phyloP scores from a whole-genome alignment of 495 filamentous ascomycete genomes.

The Emericellopsis terricola region DNA sequence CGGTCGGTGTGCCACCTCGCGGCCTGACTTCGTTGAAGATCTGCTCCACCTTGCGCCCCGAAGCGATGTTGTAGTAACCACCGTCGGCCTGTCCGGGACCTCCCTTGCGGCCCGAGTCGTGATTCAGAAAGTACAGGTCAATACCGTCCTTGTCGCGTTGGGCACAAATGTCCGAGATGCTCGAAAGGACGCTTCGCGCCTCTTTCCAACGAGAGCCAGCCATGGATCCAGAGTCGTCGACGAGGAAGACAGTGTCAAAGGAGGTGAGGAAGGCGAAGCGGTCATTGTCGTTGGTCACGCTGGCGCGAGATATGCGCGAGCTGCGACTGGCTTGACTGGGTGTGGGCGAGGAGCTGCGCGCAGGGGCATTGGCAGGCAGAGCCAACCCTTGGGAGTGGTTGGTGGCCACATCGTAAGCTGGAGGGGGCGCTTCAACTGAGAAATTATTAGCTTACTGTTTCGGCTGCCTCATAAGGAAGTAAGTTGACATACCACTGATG shows the following conservation, averaged over 20 bases:
- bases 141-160: conserved; percentile 75
- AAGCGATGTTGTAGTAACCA: conserved; percentile 39
- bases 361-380: not conserved
- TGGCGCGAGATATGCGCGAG: too few species aligned
- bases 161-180: conserved; percentile 75
- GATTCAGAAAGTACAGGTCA: conserved; percentile 86
- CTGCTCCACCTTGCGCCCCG: conserved; percentile 30
- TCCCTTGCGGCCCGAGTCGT: conserved; percentile 11
- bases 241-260: conserved; percentile 86
- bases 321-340: too few species aligned
- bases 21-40: conserved; percentile 55
- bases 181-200: conserved; percentile 48
- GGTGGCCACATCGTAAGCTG: not conserved
- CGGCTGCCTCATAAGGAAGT: too few species aligned
- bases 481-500: too few species aligned
- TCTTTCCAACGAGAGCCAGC: conserved; percentile 60
- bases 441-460: too few species aligned
- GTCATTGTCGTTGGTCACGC: not conserved
- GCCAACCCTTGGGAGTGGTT: not conserved
- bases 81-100: conserved; percentile 14
- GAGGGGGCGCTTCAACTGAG: too few species aligned
- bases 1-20: conserved; percentile 54
- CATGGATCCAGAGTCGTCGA: conserved; percentile 91
- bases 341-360: not conserved
- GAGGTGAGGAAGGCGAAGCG: conserved; percentile 47